A percentile compares a stretch with the other conserved stretches of the same genome.
phyloP scores from a whole-genome alignment of 495 filamentous ascomycete species.

The Hypoxylon fuscum region DNA sequence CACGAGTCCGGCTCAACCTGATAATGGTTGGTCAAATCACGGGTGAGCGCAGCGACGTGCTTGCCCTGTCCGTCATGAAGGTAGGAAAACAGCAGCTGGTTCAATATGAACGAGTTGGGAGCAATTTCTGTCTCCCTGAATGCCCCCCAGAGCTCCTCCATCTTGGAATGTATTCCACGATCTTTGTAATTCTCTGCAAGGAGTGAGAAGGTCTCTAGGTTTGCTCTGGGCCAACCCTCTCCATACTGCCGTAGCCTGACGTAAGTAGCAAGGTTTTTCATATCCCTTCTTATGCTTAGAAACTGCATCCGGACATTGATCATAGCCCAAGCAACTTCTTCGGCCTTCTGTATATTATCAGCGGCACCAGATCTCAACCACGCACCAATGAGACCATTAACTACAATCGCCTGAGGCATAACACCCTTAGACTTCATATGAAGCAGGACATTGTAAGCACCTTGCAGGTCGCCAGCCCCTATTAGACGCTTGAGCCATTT shows the following conservation, averaged over 20 bases:
- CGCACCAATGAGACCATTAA: conserved; percentile 79
- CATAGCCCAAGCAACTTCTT: conserved; percentile 80
- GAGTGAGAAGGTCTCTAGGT: conserved; percentile 78
- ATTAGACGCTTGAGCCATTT: conserved; percentile 85
- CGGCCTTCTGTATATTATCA: conserved; percentile 66
- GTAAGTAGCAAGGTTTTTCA: conserved; percentile 39
- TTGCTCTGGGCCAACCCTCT: conserved; percentile 58
- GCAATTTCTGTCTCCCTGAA: conserved; percentile 67
- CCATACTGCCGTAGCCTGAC: conserved; percentile 47
- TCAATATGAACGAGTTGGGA: conserved; percentile 76
- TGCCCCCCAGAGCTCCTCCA: conserved; percentile 65
- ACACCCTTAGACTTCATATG: conserved; percentile 73
- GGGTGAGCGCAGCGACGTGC: conserved; percentile 65
- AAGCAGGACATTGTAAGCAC: conserved; percentile 71
- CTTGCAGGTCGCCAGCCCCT: conserved; percentile 73
- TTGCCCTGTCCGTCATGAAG: conserved; percentile 60
- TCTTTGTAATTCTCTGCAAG: conserved; percentile 76
- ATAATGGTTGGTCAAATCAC: conserved; percentile 48
- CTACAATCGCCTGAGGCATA: conserved; percentile 69
- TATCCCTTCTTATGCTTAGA: conserved; percentile 56
- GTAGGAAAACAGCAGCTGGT: conserved; percentile 74
- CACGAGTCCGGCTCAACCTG: conserved; percentile 68
- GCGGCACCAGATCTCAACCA: conserved; percentile 71
- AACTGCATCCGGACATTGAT: conserved; percentile 70
- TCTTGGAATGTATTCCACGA: conserved; percentile 63